phyloP scores from a whole-genome alignment of 78 protist genomes.

The Dictyostelium capitatum region DNA sequence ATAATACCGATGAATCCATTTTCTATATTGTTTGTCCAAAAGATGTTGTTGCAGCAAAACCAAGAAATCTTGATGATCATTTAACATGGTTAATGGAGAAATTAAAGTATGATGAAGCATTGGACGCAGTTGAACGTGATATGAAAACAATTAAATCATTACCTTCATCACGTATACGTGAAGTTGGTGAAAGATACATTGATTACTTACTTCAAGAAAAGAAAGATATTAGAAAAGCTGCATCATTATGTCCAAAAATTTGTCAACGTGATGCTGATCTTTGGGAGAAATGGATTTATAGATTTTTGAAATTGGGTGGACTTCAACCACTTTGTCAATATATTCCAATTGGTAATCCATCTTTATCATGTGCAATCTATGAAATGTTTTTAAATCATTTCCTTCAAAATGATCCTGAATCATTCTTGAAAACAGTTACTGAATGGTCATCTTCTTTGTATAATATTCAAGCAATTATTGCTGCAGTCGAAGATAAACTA shows the following conservation, averaged over 20 bases:
- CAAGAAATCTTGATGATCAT: slow-evolving; percentile 92
- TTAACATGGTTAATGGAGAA: slow-evolving; percentile 89
- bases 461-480: slow-evolving; percentile 61
- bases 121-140: slow-evolving; percentile 73
- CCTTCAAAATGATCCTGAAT: slow-evolving; percentile 55
- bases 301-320: slow-evolving; percentile 63
- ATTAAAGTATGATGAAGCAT: slow-evolving; percentile 85
- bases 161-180: slow-evolving; percentile 32
- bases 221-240: slow-evolving; percentile 79
- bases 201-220: slow-evolving; percentile 57
- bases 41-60: slow-evolving; percentile 91
- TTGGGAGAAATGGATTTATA: slow-evolving; percentile 87
- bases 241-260: slow-evolving; percentile 69
- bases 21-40: slow-evolving; percentile 91
- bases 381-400: slow-evolving; percentile 81
- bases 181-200: slow-evolving; percentile 89
- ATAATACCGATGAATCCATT: slow-evolving; percentile 67
- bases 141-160: background rate
- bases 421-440: slow-evolving; percentile 48
- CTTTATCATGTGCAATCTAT: slow-evolving; percentile 69
- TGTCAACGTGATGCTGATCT: slow-evolving; percentile 55
- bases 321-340: slow-evolving; percentile 79
- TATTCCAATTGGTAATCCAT: slow-evolving; percentile 84
- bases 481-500: slow-evolving; percentile 45
- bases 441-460: slow-evolving; percentile 89